These are phyloP conservation scores for Eucalyptus erythrocorys DNA, from an alignment of 345 rosid genomes.

Conservation along the genomic window DNA sequence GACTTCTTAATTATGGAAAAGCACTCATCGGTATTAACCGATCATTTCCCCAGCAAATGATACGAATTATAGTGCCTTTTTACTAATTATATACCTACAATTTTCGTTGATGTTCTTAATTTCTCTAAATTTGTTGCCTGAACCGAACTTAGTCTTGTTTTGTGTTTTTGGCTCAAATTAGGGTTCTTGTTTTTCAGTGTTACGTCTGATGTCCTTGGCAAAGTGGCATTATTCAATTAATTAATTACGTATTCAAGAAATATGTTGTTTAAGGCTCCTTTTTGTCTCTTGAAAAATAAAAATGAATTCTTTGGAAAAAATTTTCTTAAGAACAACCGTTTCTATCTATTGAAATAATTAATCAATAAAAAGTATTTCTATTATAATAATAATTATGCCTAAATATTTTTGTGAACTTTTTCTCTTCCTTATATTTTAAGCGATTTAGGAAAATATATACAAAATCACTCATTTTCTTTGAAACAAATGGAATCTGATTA, in stretches of 20 bases:
- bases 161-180: background rate
- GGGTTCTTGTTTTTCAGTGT: background rate
- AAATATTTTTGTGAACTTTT: too few species aligned
- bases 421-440: too few species aligned
- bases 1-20: too few species aligned
- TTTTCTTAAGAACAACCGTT: too few species aligned
- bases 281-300: background rate
- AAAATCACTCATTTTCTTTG: fast-evolving
- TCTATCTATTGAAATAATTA: background rate
- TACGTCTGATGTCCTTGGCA: background rate
- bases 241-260: background rate
- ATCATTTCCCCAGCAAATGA: too few species aligned
- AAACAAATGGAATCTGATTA: fast-evolving
- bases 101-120: too few species aligned
- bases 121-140: background rate
- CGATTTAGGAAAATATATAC: too few species aligned
- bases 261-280: background rate
- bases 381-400: background rate
- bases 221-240: background rate
- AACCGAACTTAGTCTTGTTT: background rate
- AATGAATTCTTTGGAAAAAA: background rate
- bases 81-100: background rate
- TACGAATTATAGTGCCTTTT: background rate
- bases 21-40: too few species aligned
- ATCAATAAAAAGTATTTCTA: background rate